Base-by-base conservation (phyloP, 108 stramenopile genomes). In the Conticribra weissflogii region DNA sequence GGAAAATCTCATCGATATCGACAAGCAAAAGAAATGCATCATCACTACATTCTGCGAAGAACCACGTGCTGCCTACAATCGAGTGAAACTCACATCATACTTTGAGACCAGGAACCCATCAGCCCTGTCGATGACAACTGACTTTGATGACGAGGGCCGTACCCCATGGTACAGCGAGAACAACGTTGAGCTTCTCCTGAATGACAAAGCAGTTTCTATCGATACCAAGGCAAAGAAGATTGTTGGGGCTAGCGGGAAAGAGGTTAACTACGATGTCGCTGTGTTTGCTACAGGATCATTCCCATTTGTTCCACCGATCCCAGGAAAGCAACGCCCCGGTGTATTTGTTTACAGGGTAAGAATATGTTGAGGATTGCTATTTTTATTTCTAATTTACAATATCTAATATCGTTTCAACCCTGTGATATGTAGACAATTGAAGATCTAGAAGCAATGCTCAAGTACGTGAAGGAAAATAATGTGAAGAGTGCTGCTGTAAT, bases 241-340 rank as follows among this genome's bases (percentile, higher is more conserved):
- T 54, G 88, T 88, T 30, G 88, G 91, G 29, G 78, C 79, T 15
- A 86, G 86, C 56, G 91, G 90, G 14, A 91, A 88, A 74, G 70
- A 33, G 4, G 66, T 97, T 27, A 79, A 71, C 28, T 97, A 97
- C 66, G 96, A 97, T 76, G 91, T 85, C 47, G 85, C 87, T 30
- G 94, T 97, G 24, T 78, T 97, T 55, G 96, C 96, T n/a, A 97
- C 96, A 29, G 96, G 96, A 56, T 91, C 89, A 18, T 96, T 78
- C 69, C 95, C 96, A 4, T 97, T 97, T 70, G 96, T 96, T 19
- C 96, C 96, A 25, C 96, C 96, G 32, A 94, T 96, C 69, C 92
- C 93, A 14, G 96, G 96, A n/a, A 85, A 79, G 47, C 86, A 94
- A 72, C 86, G 88, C 21, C 88, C 85, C 3, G 96, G 96, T 21